phyloP scores from a whole-genome alignment of 1,284 basidiomycete genomes.

The Ganoderma leucocontextum region DNA sequence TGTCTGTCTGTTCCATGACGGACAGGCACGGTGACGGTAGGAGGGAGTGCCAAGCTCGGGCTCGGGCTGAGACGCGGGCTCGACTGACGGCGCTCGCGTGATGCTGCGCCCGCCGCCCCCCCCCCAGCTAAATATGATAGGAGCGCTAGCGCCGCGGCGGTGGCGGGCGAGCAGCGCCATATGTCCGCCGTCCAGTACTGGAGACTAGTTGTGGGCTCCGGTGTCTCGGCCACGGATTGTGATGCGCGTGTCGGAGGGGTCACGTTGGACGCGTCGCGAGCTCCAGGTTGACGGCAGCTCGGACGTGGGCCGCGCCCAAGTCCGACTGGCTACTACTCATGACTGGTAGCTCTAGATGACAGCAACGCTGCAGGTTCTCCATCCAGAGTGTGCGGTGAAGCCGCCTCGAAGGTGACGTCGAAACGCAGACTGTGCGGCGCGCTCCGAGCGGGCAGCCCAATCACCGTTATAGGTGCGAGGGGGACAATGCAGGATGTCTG shows the following conservation, averaged over 20 bases:
- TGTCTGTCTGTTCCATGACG: background rate
- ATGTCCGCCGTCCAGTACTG: background rate
- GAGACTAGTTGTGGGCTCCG: background rate
- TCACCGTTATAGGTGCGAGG: conserved; percentile 4
- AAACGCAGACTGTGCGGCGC: background rate
- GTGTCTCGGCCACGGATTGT: background rate
- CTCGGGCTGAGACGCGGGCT: background rate
- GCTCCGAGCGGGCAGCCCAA: background rate
- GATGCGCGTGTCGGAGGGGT: background rate
- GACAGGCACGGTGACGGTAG: background rate
- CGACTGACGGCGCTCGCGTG: conserved; percentile 10
- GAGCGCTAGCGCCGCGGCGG: background rate
- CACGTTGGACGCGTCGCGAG: background rate
- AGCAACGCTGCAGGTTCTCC: background rate
- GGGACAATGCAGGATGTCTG: background rate
- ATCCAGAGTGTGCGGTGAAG: background rate
- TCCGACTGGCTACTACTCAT: background rate
- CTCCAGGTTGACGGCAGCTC: background rate
- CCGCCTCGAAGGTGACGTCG: background rate
- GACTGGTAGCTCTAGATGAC: background rate
- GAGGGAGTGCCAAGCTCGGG: background rate
- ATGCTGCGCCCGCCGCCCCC: conserved; percentile 5
- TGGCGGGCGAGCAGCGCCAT: no score
- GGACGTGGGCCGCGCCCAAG: background rate
- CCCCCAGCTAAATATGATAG: conserved; percentile 8